phyloP scores from a whole-genome alignment of 257 asterid species.

The Solanum medicagineum region DNA sequence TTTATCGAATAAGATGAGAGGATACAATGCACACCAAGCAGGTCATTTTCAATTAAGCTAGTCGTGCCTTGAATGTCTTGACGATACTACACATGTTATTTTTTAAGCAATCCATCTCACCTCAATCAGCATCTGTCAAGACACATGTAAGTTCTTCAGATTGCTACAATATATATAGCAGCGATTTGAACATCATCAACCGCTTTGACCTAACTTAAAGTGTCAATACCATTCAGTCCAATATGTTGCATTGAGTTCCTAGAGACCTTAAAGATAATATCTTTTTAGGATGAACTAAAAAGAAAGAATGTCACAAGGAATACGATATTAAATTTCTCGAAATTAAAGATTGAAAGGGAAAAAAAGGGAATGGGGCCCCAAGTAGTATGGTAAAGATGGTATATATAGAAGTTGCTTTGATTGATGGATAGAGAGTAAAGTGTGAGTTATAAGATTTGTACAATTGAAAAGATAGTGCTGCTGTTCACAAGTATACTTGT shows the following conservation, averaged over 20 bases:
- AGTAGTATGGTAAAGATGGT: neutral
- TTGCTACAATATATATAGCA: neutral
- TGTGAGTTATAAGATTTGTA: slow-evolving; percentile 11
- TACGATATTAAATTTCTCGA: neutral
- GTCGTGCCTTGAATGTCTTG: neutral
- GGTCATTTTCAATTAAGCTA: no score
- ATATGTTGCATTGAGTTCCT: neutral
- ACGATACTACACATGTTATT: neutral
- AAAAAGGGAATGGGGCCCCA: neutral
- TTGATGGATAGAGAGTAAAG: neutral
- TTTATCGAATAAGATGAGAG: no score
- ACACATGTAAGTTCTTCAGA: rapidly evolving
- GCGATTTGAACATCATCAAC: neutral
- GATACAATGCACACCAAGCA: neutral
- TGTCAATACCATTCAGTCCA: neutral
- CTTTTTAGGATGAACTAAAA: no score
- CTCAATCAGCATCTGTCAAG: neutral
- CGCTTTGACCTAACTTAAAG: no score
- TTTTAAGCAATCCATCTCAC: rapidly evolving
- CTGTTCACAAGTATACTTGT: neutral
- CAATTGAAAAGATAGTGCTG: neutral
- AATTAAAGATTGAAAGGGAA: neutral
- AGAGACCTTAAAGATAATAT: no score
- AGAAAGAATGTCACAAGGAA: no score
- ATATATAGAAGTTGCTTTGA: neutral